These are phyloP conservation scores for Gynandropsis gynandra DNA, from an alignment of 345 rosid species.

Conservation along the genomic window DNA sequence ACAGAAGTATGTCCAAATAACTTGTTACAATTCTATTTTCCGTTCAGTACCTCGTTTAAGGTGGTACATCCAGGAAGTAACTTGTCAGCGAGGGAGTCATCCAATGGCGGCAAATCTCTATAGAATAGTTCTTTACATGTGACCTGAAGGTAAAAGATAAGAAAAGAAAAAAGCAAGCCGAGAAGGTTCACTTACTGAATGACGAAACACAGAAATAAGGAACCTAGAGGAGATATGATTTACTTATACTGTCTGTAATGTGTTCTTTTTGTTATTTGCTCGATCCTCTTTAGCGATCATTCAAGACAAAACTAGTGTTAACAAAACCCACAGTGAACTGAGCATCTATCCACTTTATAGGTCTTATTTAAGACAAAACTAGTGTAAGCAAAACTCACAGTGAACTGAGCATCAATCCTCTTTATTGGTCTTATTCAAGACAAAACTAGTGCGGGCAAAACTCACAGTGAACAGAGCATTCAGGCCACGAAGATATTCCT, in stretches of 20 bases:
- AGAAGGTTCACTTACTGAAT: no score
- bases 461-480: conserved; percentile 86
- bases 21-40: background rate
- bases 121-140: conserved; percentile 79
- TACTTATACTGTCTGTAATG: background rate
- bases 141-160: conserved; percentile 44
- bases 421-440: background rate
- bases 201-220: no score
- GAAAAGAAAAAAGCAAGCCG: background rate
- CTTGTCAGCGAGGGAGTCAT: conserved; percentile 79
- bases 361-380: background rate
- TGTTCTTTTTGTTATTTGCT: conserved; percentile 6
- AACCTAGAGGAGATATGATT: background rate
- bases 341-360: conserved; percentile 37
- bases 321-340: conserved; percentile 82
- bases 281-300: background rate
- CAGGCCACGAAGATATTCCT: conserved; percentile 77
- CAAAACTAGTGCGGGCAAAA: conserved; percentile 11
- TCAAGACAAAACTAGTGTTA: background rate
- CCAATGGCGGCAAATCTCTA: conserved; percentile 69
- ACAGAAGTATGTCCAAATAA: no score
- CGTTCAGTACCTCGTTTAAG: conserved; percentile 50
- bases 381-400: conserved; percentile 48
- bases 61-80: conserved; percentile 76
- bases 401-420: conserved; percentile 49